A percentile compares a stretch with the other conserved stretches of the same genome.
phyloP scores from a whole-genome alignment of 1,284 basidiomycete species.

The Omphalotus olearius region DNA sequence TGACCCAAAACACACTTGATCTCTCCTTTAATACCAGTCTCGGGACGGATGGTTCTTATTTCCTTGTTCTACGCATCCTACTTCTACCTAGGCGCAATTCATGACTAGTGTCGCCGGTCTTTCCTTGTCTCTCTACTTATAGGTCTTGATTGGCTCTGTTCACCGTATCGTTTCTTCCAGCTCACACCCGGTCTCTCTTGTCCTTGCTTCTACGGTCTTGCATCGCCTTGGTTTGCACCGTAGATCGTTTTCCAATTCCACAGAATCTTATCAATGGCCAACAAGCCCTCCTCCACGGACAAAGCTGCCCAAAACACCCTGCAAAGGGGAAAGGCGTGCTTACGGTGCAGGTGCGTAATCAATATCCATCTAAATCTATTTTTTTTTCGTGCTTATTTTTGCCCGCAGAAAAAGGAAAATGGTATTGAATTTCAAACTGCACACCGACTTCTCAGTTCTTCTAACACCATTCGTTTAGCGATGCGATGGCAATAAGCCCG shows the following conservation, averaged over 20 bases:
- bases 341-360: constrained; percentile 53
- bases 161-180: constrained; percentile 9
- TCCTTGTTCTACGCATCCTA: constrained; percentile 12
- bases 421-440: constrained; percentile 34
- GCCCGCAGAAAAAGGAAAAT: constrained; percentile 64
- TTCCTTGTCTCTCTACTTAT: constrained; percentile 8
- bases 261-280: constrained; percentile 34
- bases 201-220: constrained; percentile 16
- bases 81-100: constrained; percentile 13
- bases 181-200: constrained; percentile 16
- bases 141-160: constrained; percentile 10
- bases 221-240: constrained; percentile 10
- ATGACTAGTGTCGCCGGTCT: constrained; percentile 13
- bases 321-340: constrained; percentile 62
- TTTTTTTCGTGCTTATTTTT: constrained; percentile 9
- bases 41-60: constrained; percentile 8
- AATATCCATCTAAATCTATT: not conserved
- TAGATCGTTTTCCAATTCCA: not conserved
- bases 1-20: constrained; percentile 9
- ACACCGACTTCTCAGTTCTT: constrained; percentile 2
- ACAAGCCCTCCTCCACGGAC: constrained; percentile 33
- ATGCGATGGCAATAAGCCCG: constrained; percentile 56
- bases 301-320: constrained; percentile 33
- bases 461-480: constrained; percentile 30
- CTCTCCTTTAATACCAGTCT: constrained; percentile 15